Base-by-base conservation (phyloP, 768 basidiomycete genomes). In the Glaciozyma martinii region DNA sequence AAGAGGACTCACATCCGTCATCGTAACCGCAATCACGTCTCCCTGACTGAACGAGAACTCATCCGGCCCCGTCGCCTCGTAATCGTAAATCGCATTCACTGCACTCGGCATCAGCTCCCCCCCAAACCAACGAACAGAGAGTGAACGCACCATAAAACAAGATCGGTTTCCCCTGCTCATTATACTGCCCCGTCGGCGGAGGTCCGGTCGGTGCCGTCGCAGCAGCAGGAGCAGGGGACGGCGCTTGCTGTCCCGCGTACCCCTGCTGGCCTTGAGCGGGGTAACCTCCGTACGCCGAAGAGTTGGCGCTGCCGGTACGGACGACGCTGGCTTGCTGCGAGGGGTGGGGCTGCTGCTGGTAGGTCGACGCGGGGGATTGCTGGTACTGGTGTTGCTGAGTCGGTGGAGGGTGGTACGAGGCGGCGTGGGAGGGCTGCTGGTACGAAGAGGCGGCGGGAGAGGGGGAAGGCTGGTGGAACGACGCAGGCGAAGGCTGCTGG, bases 31-130 rank as follows among this genome's bases (percentile, higher is more conserved):
- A 69, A 98, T 95, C 69, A 95, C 89, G 77, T 98, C 94, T 3
- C 88, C 90, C 27, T 85, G 80, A 74, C 92, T 89, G 84, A 98
- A 97, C 75, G 93, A 88, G 76, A 98, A 97, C 78, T 97, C 94
- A 74, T 93, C 90, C 2, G 88, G 86, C 67, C 87, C 89, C 16
- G 86, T 85, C 21, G 89, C 90, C 1, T 78, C 77, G 72, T 92
- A 93, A 76, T 91, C 88, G 75, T 89, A 94, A 68, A 93, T 78
- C 46, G 91, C 91, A 80, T 90, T 89, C 66, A 93, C 90, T 57
- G 42, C 23, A 8, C n/a, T 5, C 15, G 15, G 27, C 25, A 44
- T 57, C 42, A 57, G 56, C 56, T 42, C 18, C 15, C n/a, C 27
- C 21, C 10, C 19, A 8, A n/a, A 50, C 6, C 13, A 10, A 21